Evolutionary conservation across 2,329 filamentous ascomycete species (phyloP), one percentile per base, ranked within the genome.

Genomic region (Dactylonectria macrodidyma): DNA sequence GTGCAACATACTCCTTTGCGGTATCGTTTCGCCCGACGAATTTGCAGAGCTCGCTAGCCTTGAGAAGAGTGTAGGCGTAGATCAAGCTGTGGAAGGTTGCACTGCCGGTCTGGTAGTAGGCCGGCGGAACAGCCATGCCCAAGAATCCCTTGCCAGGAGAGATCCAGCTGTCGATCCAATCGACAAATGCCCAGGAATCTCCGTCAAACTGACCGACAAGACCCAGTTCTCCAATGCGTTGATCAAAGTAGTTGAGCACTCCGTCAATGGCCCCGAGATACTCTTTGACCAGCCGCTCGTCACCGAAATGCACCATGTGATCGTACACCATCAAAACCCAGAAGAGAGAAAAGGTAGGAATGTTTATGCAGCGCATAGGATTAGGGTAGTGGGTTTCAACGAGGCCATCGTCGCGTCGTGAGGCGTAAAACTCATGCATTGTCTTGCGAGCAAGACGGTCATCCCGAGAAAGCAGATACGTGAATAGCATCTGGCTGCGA

Each of bases 241-340:
- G 38, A 2, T 63, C 65, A 33, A 67, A 67, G n/a, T 67, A 67
- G 12, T 59, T 59, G 36, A 66, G 30, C 1, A 66, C 59, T 2
- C 64, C 64, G 26, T 67, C 65, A 8, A 62, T 30, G 2, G 65
- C 65, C 5, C 65, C 59, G 11, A 63, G 44, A 33, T 67, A 67
- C 30, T 67, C 55, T 11, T 50, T 67, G 0, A 67, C 65, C 4
- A 67, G 33, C 3, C 34, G 16, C 38, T 59, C 65, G 14, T 67
- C 65, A 22, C 65, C 65, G 33, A 67, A 67, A 33, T 67, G 55
- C 47, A 67, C 47, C 59, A 67, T 63, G 54, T 67, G 65, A 41
- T 67, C 59, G 22, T 67, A 58, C 5, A 67, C n/a, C 59, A 67
- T 67, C 30, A 59, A 41, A 14, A 67, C 48, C 65, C 59, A 67